Conservation (phyloP, 768 basidiomycete species). For the Paxillus involutus region DNA sequence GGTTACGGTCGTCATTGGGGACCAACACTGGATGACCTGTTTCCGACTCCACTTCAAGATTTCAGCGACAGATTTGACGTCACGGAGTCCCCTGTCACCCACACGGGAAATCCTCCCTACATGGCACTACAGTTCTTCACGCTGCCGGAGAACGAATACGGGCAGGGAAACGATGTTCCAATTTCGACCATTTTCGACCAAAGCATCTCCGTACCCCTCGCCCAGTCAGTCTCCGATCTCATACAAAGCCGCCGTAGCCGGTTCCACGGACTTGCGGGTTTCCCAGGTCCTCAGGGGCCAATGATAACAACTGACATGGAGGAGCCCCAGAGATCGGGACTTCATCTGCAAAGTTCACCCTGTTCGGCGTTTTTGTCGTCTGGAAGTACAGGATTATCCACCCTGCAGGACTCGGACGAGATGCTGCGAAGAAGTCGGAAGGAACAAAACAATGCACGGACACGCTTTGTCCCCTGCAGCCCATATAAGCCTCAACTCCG, state of each 20-base stretch:
- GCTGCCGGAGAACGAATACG: constrained; percentile 7
- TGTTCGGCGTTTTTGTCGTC: background rate
- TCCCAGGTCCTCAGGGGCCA: constrained; percentile 22
- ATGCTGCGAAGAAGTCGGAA: constrained; percentile 10
- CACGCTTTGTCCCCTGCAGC: constrained; percentile 15
- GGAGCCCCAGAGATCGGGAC: constrained; percentile 8
- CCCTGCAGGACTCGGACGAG: background rate
- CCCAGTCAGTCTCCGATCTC: constrained; percentile 11
- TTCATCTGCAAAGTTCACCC: background rate
- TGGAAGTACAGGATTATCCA: background rate
- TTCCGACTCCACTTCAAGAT: constrained; percentile 13
- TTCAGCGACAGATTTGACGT: constrained; percentile 5
- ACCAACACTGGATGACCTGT: constrained; percentile 27
- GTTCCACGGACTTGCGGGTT: constrained; percentile 27
- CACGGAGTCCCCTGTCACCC: constrained; percentile 29
- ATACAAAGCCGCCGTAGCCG: constrained; percentile 2
- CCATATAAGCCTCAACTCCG: constrained; percentile 18
- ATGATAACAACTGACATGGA: constrained; percentile 7
- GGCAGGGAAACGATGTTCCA: constrained; percentile 13
- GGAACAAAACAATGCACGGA: constrained; percentile 9
- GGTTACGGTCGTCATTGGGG: constrained; percentile 1
- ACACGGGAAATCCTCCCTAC: constrained; percentile 10
- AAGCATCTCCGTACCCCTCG: constrained; percentile 5
- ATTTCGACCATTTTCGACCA: constrained; percentile 6
- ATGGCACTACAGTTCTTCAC: constrained; percentile 6